Conservation (phyloP, 306 rosid genomes). For the Sophora flavescens region DNA sequence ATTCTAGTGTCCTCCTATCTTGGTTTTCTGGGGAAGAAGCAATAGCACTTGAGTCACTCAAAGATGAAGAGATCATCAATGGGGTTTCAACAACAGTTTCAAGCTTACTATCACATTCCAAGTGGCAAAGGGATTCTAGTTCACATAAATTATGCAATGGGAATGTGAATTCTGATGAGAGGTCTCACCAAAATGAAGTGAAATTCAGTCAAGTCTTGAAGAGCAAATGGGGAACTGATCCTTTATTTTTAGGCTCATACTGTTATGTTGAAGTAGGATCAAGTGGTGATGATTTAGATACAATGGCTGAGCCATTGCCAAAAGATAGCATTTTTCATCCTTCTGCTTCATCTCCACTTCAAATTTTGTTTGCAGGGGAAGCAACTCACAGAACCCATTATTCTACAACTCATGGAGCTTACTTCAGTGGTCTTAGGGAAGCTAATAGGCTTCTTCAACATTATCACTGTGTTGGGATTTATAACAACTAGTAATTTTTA, state of each 20-base stretch:
- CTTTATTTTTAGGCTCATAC: conserved; percentile 88
- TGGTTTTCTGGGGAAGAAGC: conserved; percentile 98
- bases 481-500: conserved; percentile 41
- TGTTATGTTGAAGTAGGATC: conserved; percentile 89
- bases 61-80: conserved; percentile 71
- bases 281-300: conserved; percentile 88
- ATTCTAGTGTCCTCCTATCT: conserved; percentile 73
- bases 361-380: conserved; percentile 95
- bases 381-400: conserved; percentile 98
- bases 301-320: conserved; percentile 92
- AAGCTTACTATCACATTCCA: conserved; percentile 54
- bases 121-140: conserved; percentile 39
- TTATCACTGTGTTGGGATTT: conserved; percentile 75
- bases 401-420: conserved; percentile 99
- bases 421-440: conserved; percentile 96
- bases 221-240: conserved; percentile 87
- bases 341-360: conserved; percentile 64
- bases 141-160: conserved; percentile 57
- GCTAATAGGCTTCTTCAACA: conserved; percentile 94
- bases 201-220: conserved; percentile 65
- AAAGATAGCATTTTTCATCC: conserved; percentile 48
- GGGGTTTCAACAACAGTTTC: conserved; percentile 77
- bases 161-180: conserved; percentile 47
- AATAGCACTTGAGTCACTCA: conserved; percentile 73
- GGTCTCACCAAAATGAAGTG: conserved; percentile 50